Base-by-base conservation (phyloP, 768 basidiomycete genomes). In the Naematelia encephala region DNA sequence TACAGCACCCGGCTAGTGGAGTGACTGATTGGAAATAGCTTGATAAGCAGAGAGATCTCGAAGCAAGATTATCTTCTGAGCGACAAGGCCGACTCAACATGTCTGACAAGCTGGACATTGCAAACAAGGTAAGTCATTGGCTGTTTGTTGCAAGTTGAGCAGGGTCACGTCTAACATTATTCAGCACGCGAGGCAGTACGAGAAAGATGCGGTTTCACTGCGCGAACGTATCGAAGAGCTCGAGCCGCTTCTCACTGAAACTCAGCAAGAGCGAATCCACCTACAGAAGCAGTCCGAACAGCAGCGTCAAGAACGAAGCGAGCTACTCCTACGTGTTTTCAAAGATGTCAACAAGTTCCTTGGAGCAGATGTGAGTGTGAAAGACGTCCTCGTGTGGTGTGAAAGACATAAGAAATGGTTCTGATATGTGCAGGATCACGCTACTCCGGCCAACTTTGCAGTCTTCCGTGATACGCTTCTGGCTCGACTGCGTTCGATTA, bases 381-480 rank as follows among this genome's bases (percentile, higher is more conserved):
- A n/a, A n/a, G n/a, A n/a, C n/a, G n/a, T n/a, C n/a, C n/a, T n/a
- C n/a, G n/a, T n/a, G 42, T 16, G 23, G 13, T 23, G 19, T 42
- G 8, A 16, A 16, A 3, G 19, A 3, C 25, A 5, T 34, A 3
- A 14, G 23, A 25, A 46, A 27, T 39, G 51, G 23, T 26, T 29
- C 45, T 55, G 19, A 48, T 53, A 12, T 47, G 3, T 42, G 13
- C 34, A 78, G 76, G 77, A 78, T 28, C 64, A 69, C 25, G 63
- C 63, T 1, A 74, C 70, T 3, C 76, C 76, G 11, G 90, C 91
- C 21, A 94, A 94, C 78, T 96, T 97, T 69, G 80, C 83, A 63
- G 87, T 91, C 55, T 96, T 99, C 82, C 90, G 94, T 67, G 92
- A 96, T 77, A 92, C 91, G 67, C 84, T 99, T 22, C 87, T 96